phyloP scores from a whole-genome alignment of 2,329 filamentous ascomycete genomes.

The Thelonectria rubi region DNA sequence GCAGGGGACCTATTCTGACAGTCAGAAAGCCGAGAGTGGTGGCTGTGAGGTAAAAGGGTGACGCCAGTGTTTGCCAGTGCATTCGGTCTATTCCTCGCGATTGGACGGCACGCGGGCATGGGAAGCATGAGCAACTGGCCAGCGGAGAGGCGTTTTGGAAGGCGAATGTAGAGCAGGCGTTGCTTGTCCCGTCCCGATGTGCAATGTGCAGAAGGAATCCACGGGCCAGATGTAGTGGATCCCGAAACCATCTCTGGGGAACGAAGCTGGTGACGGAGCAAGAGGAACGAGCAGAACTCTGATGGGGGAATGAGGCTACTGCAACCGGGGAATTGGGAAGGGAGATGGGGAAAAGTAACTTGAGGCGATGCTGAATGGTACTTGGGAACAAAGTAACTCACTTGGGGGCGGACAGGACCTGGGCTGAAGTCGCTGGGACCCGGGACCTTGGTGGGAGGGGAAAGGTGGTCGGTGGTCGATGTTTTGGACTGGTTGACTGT shows the following conservation, averaged over 20 bases:
- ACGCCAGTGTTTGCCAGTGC: conserved; percentile 5
- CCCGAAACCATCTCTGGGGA: conserved; percentile 27
- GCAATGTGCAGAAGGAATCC: conserved; percentile 5
- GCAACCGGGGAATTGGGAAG: conserved; percentile 16
- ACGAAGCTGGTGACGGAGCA: conserved; percentile 29
- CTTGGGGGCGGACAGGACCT: conserved; percentile 44
- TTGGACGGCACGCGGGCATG: not conserved
- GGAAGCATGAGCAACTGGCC: conserved; percentile 4
- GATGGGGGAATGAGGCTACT: conserved; percentile 26
- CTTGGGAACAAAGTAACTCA: conserved; percentile 55
- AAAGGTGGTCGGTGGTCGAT: conserved; percentile 45
- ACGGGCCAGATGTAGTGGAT: conserved; percentile 39
- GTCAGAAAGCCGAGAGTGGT: conserved; percentile 13
- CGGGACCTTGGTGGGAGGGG: conserved; percentile 39
- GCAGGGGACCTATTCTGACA: conserved; percentile 5
- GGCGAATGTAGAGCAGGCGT: conserved; percentile 15
- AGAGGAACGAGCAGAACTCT: conserved; percentile 12
- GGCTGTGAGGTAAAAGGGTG: conserved; percentile 6
- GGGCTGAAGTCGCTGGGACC: conserved; percentile 43
- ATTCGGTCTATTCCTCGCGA: not conserved
- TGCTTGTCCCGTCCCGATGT: conserved; percentile 13
- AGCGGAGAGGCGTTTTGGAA: conserved; percentile 12
- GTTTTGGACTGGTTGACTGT: conserved; percentile 51
- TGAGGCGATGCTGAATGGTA: conserved; percentile 47
- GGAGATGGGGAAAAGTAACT: conserved; percentile 33